phyloP scores from a whole-genome alignment of 495 filamentous ascomycete species.

The Aspergillus diversus region DNA sequence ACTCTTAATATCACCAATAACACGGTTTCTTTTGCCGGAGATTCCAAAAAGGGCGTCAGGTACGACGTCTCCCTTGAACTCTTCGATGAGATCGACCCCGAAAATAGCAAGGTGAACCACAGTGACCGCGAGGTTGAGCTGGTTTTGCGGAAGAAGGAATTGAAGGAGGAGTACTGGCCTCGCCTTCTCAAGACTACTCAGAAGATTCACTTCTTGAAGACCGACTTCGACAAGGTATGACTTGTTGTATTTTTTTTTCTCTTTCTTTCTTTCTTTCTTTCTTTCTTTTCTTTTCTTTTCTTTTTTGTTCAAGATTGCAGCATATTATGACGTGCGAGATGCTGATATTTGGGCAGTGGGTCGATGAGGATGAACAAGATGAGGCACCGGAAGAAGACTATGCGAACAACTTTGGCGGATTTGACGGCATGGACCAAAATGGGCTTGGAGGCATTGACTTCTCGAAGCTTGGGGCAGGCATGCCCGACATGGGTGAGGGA shows the following conservation, averaged over 20 bases:
- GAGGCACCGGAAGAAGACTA: slow-evolving; percentile 80
- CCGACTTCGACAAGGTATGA: slow-evolving; percentile 92
- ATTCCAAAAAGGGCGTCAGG: slow-evolving; percentile 76
- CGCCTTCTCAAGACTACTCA: slow-evolving; percentile 84
- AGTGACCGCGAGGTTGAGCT: slow-evolving; percentile 83
- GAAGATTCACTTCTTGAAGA: slow-evolving; percentile 97
- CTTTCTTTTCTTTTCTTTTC: neutral
- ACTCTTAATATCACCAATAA: slow-evolving; percentile 80
- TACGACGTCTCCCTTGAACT: slow-evolving; percentile 89
- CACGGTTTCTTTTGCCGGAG: slow-evolving; percentile 78
- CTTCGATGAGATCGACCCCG: slow-evolving; percentile 87
- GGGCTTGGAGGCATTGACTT: slow-evolving; percentile 71
- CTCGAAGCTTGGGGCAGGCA: slow-evolving; percentile 79
- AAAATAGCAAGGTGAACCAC: slow-evolving; percentile 80
- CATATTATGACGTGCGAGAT: slow-evolving; percentile 8
- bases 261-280: neutral
- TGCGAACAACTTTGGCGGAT: slow-evolving; percentile 68
- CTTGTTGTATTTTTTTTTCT: neutral
- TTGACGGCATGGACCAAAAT: slow-evolving; percentile 58
- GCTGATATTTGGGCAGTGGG: slow-evolving; percentile 67
- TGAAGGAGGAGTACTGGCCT: slow-evolving; percentile 90
- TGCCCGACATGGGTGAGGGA: slow-evolving; percentile 41
- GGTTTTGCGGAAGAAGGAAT: slow-evolving; percentile 94
- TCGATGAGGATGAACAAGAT: slow-evolving; percentile 99
- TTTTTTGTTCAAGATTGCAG: neutral